Conservation (phyloP, 345 rosid species). For the Gossypium herbaceum region DNA sequence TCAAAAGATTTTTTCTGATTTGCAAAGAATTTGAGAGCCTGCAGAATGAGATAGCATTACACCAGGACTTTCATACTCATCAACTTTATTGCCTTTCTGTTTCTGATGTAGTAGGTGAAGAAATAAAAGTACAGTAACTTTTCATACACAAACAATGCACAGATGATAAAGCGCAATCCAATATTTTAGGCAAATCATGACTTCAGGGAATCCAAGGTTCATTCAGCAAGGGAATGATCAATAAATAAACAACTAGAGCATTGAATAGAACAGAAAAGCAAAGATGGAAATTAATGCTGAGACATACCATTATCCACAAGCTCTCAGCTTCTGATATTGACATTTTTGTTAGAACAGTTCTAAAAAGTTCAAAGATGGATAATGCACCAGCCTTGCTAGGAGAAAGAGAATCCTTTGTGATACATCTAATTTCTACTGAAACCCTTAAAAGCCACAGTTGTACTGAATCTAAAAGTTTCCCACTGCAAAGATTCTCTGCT, state of each 20-base stretch:
- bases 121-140: slow-evolving; percentile 7
- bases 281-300: neutral
- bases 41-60: slow-evolving; percentile 20
- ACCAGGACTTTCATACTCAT: neutral
- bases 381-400: slow-evolving; percentile 45
- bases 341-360: slow-evolving; percentile 42
- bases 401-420: slow-evolving; percentile 27
- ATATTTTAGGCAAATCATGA: neutral
- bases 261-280: neutral
- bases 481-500: slow-evolving; percentile 58
- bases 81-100: neutral
- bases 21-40: slow-evolving; percentile 71
- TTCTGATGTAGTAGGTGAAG: neutral
- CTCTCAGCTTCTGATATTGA: slow-evolving; percentile 60
- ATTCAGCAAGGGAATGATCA: neutral
- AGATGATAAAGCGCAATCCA: neutral
- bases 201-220: neutral
- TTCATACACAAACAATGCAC: slow-evolving; percentile 34
- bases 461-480: slow-evolving; percentile 44
- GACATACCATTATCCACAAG: slow-evolving; percentile 77
- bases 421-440: slow-evolving; percentile 47
- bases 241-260: neutral
- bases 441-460: slow-evolving; percentile 61
- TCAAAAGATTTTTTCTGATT: slow-evolving; percentile 44
- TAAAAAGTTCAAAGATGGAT: slow-evolving; percentile 47